Percentiles rank a stretch among this genome's conserved stretches.
Conservation (phyloP, 164 flowering plant species). For the Kingdonia uniflora region DNA sequence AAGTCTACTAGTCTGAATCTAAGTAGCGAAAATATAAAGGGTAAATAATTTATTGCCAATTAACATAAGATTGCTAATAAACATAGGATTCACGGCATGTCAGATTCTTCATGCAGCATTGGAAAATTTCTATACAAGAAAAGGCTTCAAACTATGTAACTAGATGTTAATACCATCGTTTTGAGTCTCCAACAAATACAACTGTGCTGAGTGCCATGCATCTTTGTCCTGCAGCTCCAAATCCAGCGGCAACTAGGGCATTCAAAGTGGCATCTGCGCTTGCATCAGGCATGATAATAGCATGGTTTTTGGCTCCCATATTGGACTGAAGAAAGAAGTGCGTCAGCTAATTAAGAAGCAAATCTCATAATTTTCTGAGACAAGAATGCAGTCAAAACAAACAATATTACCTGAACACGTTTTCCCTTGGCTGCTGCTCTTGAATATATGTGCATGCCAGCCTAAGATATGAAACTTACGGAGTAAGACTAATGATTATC, state of each 20-base stretch:
- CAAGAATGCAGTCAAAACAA: background rate
- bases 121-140: too few relatives aligned
- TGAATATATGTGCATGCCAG: constrained; percentile 81
- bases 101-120: too few relatives aligned
- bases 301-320: constrained; percentile 97
- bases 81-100: too few relatives aligned
- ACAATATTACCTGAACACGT: constrained; percentile 71
- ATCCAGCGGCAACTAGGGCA: constrained; percentile 89
- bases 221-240: constrained; percentile 97
- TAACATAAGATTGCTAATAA: too few relatives aligned
- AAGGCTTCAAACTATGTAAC: background rate
- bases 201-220: constrained; percentile 92
- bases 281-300: constrained; percentile 93
- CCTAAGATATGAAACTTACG: constrained; percentile 28
- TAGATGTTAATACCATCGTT: constrained; percentile 45
- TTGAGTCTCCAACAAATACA: constrained; percentile 83
- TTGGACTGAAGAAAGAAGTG: constrained; percentile 41
- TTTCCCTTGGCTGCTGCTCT: constrained; percentile 91
- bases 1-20: too few relatives aligned
- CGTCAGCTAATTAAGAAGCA: too few relatives aligned
- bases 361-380: too few relatives aligned
- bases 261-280: constrained; percentile 66
- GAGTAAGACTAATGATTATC: too few relatives aligned
- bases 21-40: too few relatives aligned
- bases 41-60: too few relatives aligned